Base-by-base conservation (phyloP, 495 filamentous ascomycete species). In the Chaetomium fimeti region DNA sequence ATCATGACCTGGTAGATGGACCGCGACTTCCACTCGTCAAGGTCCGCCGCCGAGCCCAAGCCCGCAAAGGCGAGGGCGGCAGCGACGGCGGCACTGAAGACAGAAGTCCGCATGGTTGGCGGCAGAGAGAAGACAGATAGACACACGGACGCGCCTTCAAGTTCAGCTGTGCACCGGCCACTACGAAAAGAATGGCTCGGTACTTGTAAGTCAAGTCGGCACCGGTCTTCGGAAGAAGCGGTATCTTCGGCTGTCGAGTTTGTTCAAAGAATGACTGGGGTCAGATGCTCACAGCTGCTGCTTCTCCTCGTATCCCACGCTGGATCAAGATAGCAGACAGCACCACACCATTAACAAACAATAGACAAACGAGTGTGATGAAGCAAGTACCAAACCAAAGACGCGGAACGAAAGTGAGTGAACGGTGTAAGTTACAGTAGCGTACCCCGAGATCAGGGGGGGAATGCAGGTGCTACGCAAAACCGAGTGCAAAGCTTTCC, bases 1-100 rank as follows among this genome's bases (percentile, higher is more conserved):
- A 89, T 90, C 62, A 93, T 78, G 61, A 90, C 79, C 70, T 90
- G 89, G 71, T 91, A 92, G 64, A 91, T 87, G 8, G 85, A 87
- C 60, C 82, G 83, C 25, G 79, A 76, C 60, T 86, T 82, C 87
- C 87, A 89, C 62, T 83, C 74, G 11, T 76, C 81, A 3, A 61
- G 32, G 58, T 68, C 64, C 47, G 72, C 72, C 15, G 72, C 72
- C 18, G 60, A 58, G 57, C 32, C 40, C 45, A 71, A 49, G 63
- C 71, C 72, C 16, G 71, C 54, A 42, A 73, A 64, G 67, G 67
- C 66, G 65, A 74, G 42, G 47, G 49, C 66, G 1, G 65, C 63
- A 24, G 67, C 72, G 36, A 43, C 52, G 56, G 66, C 70, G 36
- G 60, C 61, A 40, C 61, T 67, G 18, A 74, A 52, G 63, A 65